Conservation (phyloP, 768 basidiomycete species). For the Pleurotus ostreatus region DNA sequence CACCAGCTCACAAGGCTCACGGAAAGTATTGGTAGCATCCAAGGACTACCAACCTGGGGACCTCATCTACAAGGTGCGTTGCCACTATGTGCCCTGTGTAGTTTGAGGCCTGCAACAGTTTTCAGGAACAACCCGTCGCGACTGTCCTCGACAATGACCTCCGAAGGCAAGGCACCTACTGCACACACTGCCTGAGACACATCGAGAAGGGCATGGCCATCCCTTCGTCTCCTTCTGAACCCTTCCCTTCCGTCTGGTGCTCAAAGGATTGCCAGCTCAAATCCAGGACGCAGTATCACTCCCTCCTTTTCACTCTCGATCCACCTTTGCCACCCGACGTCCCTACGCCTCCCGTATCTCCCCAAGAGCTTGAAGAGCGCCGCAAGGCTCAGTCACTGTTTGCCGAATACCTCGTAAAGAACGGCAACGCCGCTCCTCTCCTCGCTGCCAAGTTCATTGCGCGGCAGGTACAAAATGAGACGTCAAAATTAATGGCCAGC, state of each 20-base stretch:
- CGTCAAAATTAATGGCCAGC: slow-evolving; percentile 43
- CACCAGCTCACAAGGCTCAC: slow-evolving; percentile 27
- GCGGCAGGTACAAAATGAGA: slow-evolving; percentile 65
- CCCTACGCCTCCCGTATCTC: slow-evolving; percentile 19
- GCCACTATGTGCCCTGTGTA: not conserved
- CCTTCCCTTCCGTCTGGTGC: slow-evolving; percentile 63
- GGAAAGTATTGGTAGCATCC: slow-evolving; percentile 55
- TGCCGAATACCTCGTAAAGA: slow-evolving; percentile 48
- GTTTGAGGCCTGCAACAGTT: not conserved
- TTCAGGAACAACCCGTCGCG: slow-evolving; percentile 74
- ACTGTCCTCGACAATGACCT: slow-evolving; percentile 70
- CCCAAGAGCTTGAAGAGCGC: slow-evolving; percentile 38
- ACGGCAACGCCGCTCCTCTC: slow-evolving; percentile 41
- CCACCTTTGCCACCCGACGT: slow-evolving; percentile 51
- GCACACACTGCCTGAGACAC: slow-evolving; percentile 66
- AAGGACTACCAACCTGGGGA: slow-evolving; percentile 71
- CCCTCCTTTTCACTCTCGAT: slow-evolving; percentile 68
- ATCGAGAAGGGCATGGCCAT: slow-evolving; percentile 46
- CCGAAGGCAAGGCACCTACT: slow-evolving; percentile 62
- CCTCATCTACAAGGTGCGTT: slow-evolving; percentile 66
- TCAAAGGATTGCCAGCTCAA: slow-evolving; percentile 61
- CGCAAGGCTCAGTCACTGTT: slow-evolving; percentile 58
- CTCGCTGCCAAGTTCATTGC: slow-evolving; percentile 72
- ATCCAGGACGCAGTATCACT: slow-evolving; percentile 57
- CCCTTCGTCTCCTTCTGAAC: slow-evolving; percentile 39